phyloP scores from a whole-genome alignment of 352 stramenopile genomes.

The Pythium volutum region DNA sequence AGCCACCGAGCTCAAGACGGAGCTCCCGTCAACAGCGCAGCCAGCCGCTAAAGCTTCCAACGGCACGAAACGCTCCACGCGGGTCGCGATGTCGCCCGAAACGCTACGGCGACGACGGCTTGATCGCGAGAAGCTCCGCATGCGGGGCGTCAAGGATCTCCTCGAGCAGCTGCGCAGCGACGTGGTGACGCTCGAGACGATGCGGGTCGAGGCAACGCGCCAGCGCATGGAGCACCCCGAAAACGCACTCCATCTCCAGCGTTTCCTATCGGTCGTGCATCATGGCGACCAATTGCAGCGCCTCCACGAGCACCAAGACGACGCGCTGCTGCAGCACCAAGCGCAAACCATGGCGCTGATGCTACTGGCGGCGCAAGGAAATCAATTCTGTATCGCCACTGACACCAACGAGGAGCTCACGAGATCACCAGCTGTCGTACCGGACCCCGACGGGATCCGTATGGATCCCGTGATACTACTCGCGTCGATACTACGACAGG shows the following conservation, averaged over 20 bases:
- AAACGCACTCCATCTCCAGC: background rate
- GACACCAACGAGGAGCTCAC: background rate
- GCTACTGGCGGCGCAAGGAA: background rate
- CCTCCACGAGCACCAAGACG: background rate
- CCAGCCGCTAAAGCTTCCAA: too few relatives aligned
- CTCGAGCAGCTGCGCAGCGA: constrained; percentile 14
- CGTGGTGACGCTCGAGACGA: background rate
- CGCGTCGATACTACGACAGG: constrained; percentile 42
- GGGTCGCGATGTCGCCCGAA: constrained; percentile 22
- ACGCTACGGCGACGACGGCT: constrained; percentile 54
- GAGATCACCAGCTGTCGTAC: too few relatives aligned
- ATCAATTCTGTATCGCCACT: background rate
- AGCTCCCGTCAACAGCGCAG: too few relatives aligned
- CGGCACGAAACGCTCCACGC: background rate
- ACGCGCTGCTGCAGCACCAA: background rate
- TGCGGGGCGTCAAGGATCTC: constrained; percentile 12
- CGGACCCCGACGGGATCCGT: background rate
- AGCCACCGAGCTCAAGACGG: too few relatives aligned
- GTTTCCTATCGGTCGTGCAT: background rate
- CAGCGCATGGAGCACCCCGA: constrained; percentile 5
- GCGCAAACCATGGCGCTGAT: background rate
- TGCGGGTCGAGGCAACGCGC: constrained; percentile 34
- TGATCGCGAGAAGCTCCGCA: constrained; percentile 49
- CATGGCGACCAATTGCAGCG: background rate
- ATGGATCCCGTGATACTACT: constrained; percentile 35